phyloP scores from a whole-genome alignment of 768 basidiomycete species.

The Mycena filopes region DNA sequence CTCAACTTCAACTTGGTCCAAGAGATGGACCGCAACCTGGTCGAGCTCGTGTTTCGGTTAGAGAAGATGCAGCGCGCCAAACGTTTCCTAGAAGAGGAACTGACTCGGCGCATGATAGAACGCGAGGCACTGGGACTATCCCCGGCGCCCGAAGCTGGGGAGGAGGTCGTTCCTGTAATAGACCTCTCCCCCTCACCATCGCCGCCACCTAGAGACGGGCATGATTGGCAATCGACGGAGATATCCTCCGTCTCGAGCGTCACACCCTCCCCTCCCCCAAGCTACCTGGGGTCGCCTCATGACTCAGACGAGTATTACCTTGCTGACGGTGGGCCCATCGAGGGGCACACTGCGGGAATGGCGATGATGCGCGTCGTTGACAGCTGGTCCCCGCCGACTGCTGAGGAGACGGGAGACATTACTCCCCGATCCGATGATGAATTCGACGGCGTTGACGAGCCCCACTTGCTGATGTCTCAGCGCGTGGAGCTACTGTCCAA shows the following conservation, averaged over 20 bases:
- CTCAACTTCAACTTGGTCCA: neutral
- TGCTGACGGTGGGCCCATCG: neutral
- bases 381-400: too few species aligned
- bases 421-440: neutral
- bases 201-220: neutral
- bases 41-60: neutral
- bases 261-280: neutral
- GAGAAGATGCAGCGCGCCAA: too few species aligned
- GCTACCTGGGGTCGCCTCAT: conserved; percentile 15
- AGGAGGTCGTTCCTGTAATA: neutral
- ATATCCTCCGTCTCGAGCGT: neutral
- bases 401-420: neutral
- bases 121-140: neutral
- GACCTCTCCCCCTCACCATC: neutral
- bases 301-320: neutral
- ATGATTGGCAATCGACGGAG: neutral
- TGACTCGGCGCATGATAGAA: neutral
- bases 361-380: too few species aligned
- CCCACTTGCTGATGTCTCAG: neutral
- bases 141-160: neutral
- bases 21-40: neutral
- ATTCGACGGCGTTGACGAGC: neutral
- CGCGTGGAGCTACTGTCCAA: neutral
- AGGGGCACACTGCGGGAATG: too few species aligned
- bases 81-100: neutral